Evolutionary conservation across 208 protist species (phyloP).

Genomic region (Trypanosoma theileri): DNA sequence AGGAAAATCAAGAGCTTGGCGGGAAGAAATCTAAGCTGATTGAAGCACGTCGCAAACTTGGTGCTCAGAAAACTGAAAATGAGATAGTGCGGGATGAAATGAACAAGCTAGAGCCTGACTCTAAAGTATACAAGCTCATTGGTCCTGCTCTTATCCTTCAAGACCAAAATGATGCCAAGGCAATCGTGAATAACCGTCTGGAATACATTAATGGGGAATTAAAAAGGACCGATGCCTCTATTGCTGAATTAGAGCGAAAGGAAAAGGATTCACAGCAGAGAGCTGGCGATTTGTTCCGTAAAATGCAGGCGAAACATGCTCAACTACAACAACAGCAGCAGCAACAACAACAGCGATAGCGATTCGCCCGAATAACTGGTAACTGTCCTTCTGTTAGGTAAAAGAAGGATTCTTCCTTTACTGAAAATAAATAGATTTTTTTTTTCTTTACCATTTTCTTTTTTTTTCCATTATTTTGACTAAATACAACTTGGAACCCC

Average conservation of each 20-base stretch:
- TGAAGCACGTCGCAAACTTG: constrained; percentile 84
- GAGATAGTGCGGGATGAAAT: constrained; percentile 94
- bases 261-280: constrained; percentile 72
- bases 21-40: constrained; percentile 87
- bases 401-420: not conserved
- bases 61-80: constrained; percentile 94
- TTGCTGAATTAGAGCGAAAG: constrained; percentile 80
- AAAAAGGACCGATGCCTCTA: constrained; percentile 76
- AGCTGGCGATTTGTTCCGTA: constrained; percentile 75
- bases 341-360: constrained; percentile 40
- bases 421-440: not conserved
- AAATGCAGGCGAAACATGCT: constrained; percentile 80
- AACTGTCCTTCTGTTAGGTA: not conserved
- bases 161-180: constrained; percentile 90
- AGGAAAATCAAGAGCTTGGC: constrained; percentile 81
- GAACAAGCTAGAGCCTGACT: constrained; percentile 87
- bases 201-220: constrained; percentile 93
- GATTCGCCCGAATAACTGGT: not conserved
- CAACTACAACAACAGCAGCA: constrained; percentile 72
- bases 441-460: constrained; percentile 1
- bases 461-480: not conserved
- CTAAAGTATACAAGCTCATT: constrained; percentile 94
- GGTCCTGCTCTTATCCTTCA: constrained; percentile 93
- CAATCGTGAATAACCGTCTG: constrained; percentile 89
- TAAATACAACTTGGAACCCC: not conserved